Evolutionary conservation across 306 rosid genomes (phyloP).

Genomic region (Vigna trinervia): DNA sequence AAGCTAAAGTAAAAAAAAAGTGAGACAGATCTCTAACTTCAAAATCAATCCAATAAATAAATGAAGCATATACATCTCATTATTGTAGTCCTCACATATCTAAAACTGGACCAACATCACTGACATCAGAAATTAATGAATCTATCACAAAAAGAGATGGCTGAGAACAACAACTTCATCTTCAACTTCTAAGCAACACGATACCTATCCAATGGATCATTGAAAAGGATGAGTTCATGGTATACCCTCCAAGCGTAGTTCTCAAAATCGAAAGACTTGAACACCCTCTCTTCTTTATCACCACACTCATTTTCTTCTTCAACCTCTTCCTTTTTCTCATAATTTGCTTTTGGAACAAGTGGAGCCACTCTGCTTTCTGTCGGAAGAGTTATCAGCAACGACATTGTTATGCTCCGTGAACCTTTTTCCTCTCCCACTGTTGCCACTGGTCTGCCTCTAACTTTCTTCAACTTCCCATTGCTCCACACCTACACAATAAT

Average conservation of each 20-base stretch:
- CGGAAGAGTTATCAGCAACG: constrained; percentile 78
- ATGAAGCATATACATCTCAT: constrained; percentile 37
- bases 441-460: constrained; percentile 75
- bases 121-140: constrained; percentile 22
- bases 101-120: constrained; percentile 11
- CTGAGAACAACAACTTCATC: background rate
- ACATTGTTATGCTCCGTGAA: constrained; percentile 62
- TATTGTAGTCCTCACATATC: background rate
- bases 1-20: background rate
- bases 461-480: constrained; percentile 84
- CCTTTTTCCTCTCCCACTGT: constrained; percentile 42
- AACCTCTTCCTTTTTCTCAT: constrained; percentile 18
- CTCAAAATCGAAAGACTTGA: constrained; percentile 73
- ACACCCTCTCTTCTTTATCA: constrained; percentile 44
- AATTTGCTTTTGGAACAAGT: too few relatives aligned
- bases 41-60: constrained; percentile 39
- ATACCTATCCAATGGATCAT: constrained; percentile 73
- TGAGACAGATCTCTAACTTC: background rate
- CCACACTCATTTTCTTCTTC: constrained; percentile 31
- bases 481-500: constrained; percentile 75
- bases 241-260: constrained; percentile 87
- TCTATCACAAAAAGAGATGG: constrained; percentile 12
- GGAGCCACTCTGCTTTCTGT: background rate
- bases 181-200: constrained; percentile 48
- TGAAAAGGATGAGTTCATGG: constrained; percentile 66